Evolutionary conservation across 495 filamentous ascomycete species (phyloP), one percentile per base, ranked within the genome.

Genomic region (Aspergillus sclerotioniger): DNA sequence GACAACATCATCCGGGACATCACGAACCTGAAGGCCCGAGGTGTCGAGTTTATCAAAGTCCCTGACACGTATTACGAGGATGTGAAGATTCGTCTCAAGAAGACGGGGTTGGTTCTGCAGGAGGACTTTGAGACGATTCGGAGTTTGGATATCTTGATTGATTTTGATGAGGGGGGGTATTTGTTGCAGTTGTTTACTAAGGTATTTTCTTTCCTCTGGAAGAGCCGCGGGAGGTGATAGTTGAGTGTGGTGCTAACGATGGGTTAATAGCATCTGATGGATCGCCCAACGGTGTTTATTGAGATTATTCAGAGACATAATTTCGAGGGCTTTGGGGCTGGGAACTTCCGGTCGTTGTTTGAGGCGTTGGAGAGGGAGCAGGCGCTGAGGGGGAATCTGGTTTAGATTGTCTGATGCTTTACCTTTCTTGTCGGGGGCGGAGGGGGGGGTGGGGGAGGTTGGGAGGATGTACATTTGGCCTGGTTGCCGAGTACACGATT

Each of bases 361-460:
- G 91, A 96, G 75, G 92, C 92, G 4, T 90, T 96, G 71, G 92
- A 96, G 80, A 71, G 90, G 17, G 91, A 96, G 67, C 92, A 96
- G 75, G 90, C 81, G 19, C 77, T 87, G 68, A 75, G 91, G 56
- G 91, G 91, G 9, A 96, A 96, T 71, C 69, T 96, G 65, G 53
- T 25, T 25, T 25, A 25, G 5, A 25, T 5, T 25, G 25, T 5
- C 25, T 3, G 25, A 25, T 5, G 25, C 5, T 25, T 5, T 25
- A 41, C 12, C 37, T 41, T 13, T 6, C n/a, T 41, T 6, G 35
- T 8, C 10, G 32, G 32, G 6, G 32, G 32, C 10, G 32, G 10
- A 33, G 25, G 6, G 6, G 32, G 32, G 45, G 43, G 6, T 29
- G 21, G 33, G 4, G 25, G 8, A 15, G 0, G 31, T 15, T 10